Percentiles rank a stretch among this genome's conserved stretches.
phyloP scores from a whole-genome alignment of 148 eudicot species.

The Dysphania ambrosioides region DNA sequence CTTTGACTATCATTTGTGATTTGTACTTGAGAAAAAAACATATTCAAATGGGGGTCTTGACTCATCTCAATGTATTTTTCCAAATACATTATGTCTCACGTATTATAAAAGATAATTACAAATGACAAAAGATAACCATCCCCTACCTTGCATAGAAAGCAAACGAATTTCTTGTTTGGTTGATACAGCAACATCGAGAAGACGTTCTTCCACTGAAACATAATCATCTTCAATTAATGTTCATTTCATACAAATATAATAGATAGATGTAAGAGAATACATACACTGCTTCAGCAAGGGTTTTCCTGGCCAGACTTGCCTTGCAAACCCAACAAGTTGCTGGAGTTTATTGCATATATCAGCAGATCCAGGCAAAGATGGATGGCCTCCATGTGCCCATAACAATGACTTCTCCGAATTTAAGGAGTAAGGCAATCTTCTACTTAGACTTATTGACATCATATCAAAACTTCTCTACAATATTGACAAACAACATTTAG shows the following conservation, averaged over 20 bases:
- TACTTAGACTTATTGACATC: conserved; percentile 25
- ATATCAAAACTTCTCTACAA: conserved; percentile 27
- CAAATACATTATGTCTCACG: neutral
- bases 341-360: conserved; percentile 56
- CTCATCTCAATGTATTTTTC: too few relatives aligned
- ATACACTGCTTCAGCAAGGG: conserved; percentile 37
- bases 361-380: conserved; percentile 58
- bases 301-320: conserved; percentile 54
- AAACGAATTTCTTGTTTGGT: conserved; percentile 58
- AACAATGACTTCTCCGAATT: conserved; percentile 69
- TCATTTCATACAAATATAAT: neutral
- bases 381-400: conserved; percentile 94
- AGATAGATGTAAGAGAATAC: conserved; percentile 5
- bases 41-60: too few relatives aligned
- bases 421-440: conserved; percentile 46
- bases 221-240: conserved; percentile 9
- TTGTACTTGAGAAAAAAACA: too few relatives aligned
- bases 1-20: too few relatives aligned
- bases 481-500: conserved; percentile 14
- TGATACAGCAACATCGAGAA: conserved; percentile 47
- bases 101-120: neutral
- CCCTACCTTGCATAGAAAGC: conserved; percentile 72
- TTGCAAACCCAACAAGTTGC: conserved; percentile 50
- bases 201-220: conserved; percentile 30
- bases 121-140: neutral